phyloP scores from a whole-genome alignment of 116 monocot genomes.

The Trichopus zeylanicus region DNA sequence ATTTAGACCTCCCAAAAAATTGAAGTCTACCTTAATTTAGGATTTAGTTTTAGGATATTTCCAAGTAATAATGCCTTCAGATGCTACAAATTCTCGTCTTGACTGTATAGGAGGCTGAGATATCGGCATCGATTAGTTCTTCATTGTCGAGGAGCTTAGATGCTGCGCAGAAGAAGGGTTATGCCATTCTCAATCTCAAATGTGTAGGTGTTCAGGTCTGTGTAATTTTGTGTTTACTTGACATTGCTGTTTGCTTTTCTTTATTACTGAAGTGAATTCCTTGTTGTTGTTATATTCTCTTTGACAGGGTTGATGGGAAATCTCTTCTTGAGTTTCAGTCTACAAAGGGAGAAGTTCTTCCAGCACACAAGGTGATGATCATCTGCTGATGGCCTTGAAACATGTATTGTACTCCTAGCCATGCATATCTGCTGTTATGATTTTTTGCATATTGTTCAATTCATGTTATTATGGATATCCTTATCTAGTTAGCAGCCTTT shows the following conservation, averaged over 20 bases:
- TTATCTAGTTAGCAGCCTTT: no score
- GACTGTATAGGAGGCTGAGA: constrained; percentile 76
- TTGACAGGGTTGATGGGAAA: constrained; percentile 97
- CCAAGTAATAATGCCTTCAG: background rate
- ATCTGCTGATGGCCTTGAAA: background rate
- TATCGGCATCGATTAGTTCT: constrained; percentile 65
- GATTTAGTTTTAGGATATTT: no score
- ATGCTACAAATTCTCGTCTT: background rate
- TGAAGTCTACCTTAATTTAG: background rate
- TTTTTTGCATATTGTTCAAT: background rate
- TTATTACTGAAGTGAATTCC: background rate
- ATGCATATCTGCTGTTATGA: background rate
- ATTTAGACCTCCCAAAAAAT: background rate
- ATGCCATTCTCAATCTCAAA: constrained; percentile 75
- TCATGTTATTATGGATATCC: background rate
- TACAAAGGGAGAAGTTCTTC: constrained; percentile 83
- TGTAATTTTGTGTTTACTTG: background rate
- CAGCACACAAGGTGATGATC: constrained; percentile 72
- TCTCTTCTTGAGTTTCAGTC: constrained; percentile 82
- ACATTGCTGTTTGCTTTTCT: background rate
- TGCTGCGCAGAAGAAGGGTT: constrained; percentile 61
- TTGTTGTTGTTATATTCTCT: constrained; percentile 2
- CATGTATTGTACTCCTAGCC: background rate
- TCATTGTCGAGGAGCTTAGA: constrained; percentile 51
- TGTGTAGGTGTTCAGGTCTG: constrained; percentile 76